Percentiles rank a stretch among this genome's conserved stretches.
Conservation (phyloP, 108 stramenopile genomes). For the Skeletonema costatum region DNA sequence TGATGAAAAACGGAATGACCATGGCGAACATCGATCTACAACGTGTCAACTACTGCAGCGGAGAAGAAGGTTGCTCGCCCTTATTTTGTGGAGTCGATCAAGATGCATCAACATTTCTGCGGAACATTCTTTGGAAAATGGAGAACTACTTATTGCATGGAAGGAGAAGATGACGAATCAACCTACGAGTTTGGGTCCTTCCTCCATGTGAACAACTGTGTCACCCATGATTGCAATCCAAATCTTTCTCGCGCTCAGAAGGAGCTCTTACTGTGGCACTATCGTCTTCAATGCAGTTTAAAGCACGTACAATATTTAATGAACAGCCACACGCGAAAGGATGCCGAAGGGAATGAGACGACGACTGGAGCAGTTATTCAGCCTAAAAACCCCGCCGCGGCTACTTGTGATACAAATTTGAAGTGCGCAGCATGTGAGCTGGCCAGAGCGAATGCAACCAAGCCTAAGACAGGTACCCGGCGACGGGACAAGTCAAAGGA, state of each 20-base stretch:
- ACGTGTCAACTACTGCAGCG: not conserved
- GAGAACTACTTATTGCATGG: not conserved
- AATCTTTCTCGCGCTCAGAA: conserved; percentile 39
- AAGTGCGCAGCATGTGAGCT: not conserved
- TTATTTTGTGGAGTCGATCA: not conserved
- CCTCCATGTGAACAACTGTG: not conserved
- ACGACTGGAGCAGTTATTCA: not conserved
- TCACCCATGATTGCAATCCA: conserved; percentile 9
- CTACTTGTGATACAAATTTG: not conserved
- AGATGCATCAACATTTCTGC: not conserved
- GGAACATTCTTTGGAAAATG: not conserved
- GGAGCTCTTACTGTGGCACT: conserved; percentile 32
- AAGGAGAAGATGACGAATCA: not conserved
- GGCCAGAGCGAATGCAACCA: not conserved
- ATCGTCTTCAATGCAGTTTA: not conserved
- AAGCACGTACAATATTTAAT: not conserved
- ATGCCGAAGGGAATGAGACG: not conserved
- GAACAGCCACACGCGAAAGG: not conserved
- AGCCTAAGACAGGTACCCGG: not conserved
- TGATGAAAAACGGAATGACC: too few relatives aligned
- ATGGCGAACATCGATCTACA: too few relatives aligned
- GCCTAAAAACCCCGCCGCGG: not conserved
- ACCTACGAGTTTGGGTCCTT: not conserved
- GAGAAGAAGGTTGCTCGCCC: not conserved
- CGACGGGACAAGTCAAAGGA: not conserved